phyloP scores from a whole-genome alignment of 257 asterid genomes.

The Eucommia ulmoides region DNA sequence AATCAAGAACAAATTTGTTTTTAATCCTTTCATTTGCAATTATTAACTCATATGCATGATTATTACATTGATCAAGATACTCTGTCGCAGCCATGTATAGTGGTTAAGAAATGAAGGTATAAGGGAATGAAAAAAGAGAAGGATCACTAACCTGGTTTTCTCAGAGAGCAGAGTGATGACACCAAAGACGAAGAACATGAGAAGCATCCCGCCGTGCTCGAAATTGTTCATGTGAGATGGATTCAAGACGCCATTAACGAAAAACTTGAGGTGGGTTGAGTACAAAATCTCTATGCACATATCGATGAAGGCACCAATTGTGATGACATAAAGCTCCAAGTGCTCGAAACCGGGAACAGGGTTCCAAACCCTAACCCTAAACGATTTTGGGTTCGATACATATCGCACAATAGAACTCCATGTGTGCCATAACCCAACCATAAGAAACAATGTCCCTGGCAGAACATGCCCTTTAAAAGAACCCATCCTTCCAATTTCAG shows the following conservation, averaged over 20 bases:
- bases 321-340: conserved; percentile 84
- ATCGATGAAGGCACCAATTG: conserved; percentile 72
- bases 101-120: too few species aligned
- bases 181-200: conserved; percentile 89
- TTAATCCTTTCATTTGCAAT: too few species aligned
- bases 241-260: conserved; percentile 71
- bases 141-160: conserved; percentile 58
- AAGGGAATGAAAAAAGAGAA: too few species aligned
- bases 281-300: conserved; percentile 80
- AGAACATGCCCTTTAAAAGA: conserved; percentile 87
- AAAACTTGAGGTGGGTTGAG: conserved; percentile 74
- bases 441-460: conserved; percentile 82
- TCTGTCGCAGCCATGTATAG: too few species aligned
- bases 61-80: too few species aligned
- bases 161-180: conserved; percentile 56
- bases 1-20: too few species aligned
- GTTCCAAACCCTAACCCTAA: conserved; percentile 74
- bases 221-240: conserved; percentile 88
- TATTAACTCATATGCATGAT: too few species aligned
- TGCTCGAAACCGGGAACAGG: conserved; percentile 75
- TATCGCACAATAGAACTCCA: conserved; percentile 74
- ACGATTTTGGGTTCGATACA: conserved; percentile 51
- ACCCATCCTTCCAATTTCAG: conserved; percentile 45
- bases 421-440: conserved; percentile 84
- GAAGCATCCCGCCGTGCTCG: conserved; percentile 96